These are phyloP conservation scores for Ophiocordyceps unilateralis DNA, from an alignment of 2,329 filamentous ascomycete genomes.

Conservation along the genomic window DNA sequence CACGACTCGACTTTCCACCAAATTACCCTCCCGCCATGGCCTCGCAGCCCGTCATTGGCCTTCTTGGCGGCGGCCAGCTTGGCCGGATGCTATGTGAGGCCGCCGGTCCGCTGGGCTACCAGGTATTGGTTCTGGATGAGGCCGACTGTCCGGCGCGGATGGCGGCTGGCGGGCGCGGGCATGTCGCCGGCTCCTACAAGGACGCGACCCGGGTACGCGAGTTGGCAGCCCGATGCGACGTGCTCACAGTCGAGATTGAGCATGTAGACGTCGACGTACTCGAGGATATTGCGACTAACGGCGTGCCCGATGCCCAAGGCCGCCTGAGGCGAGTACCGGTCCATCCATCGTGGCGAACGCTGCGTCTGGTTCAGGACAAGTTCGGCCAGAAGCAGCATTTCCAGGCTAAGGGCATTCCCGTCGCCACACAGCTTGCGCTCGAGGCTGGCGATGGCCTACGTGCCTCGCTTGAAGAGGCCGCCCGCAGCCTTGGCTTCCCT, in stretches of 20 bases:
- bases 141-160: slow-evolving; percentile 69
- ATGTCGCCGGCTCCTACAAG: slow-evolving; percentile 79
- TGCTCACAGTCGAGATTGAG: slow-evolving; percentile 88
- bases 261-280: slow-evolving; percentile 83
- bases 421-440: slow-evolving; percentile 53
- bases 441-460: slow-evolving; percentile 31
- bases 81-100: slow-evolving; percentile 89
- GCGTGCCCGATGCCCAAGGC: slow-evolving; percentile 21
- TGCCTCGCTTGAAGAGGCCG: slow-evolving; percentile 45
- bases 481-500: slow-evolving; percentile 54
- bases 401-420: slow-evolving; percentile 46
- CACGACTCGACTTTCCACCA: too few relatives aligned
- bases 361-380: slow-evolving; percentile 87
- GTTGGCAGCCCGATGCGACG: slow-evolving; percentile 59
- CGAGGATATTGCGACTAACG: slow-evolving; percentile 57
- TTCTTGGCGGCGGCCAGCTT: slow-evolving; percentile 52
- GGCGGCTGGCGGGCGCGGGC: slow-evolving; percentile 55
- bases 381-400: slow-evolving; percentile 77
- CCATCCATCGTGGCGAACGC: slow-evolving; percentile 71
- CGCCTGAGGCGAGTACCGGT: slow-evolving; percentile 36
- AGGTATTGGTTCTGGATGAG: slow-evolving; percentile 64
- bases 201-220: slow-evolving; percentile 61
- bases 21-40: too few relatives aligned
- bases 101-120: slow-evolving; percentile 57
- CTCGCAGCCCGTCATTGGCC: slow-evolving; percentile 26